Evolutionary conservation across 2,329 filamentous ascomycete species (phyloP).

Genomic region (Fonsecaea pedrosoi): DNA sequence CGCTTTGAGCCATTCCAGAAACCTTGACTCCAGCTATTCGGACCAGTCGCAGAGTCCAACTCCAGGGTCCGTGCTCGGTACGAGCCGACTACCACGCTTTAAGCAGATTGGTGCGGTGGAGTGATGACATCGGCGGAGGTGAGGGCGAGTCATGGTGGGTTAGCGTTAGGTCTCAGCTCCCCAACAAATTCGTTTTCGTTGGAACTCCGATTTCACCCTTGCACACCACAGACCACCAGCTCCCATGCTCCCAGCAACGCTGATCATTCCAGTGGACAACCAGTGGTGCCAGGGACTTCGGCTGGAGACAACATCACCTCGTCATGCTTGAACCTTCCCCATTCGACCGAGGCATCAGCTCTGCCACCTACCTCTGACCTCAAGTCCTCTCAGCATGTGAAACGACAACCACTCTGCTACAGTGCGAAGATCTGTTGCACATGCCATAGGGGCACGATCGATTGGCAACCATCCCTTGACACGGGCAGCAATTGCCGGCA

Average conservation of each 20-base stretch:
- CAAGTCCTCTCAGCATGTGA: conserved; percentile 3
- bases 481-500: neutral
- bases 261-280: neutral
- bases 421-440: neutral
- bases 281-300: neutral
- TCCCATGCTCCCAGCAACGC: neutral
- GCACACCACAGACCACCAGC: neutral
- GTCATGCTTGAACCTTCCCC: conserved; percentile 1
- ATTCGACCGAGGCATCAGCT: conserved; percentile 8
- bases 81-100: neutral
- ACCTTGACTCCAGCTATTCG: neutral
- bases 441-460: neutral
- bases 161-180: conserved; percentile 27
- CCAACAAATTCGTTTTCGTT: conserved; percentile 33
- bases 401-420: neutral
- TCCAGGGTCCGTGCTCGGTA: conserved; percentile 13
- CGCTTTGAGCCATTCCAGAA: conserved; percentile 9
- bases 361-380: neutral
- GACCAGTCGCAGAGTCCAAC: neutral
- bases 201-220: conserved; percentile 24
- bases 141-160: conserved; percentile 5
- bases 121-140: neutral
- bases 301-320: neutral
- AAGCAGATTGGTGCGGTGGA: conserved; percentile 2
- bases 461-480: neutral